These are phyloP conservation scores for Fusarium xyrophilum DNA, from an alignment of 2,329 filamentous ascomycete species.

Conservation along the genomic window DNA sequence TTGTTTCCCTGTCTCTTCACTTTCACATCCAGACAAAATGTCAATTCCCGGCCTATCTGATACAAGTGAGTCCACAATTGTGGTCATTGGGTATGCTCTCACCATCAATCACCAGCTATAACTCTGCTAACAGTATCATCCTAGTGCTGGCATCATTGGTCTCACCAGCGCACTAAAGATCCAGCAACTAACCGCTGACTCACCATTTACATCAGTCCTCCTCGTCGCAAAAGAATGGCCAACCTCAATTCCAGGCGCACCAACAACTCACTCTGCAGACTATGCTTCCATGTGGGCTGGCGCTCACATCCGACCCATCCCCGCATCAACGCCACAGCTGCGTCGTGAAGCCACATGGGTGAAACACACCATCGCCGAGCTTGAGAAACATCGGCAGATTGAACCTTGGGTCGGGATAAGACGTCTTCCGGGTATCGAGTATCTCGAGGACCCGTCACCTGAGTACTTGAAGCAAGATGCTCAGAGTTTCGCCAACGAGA, in stretches of 20 bases:
- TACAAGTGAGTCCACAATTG: slow-evolving; percentile 28
- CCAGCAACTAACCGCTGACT: slow-evolving; percentile 41
- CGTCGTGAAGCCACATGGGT: slow-evolving; percentile 45
- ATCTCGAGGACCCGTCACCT: slow-evolving; percentile 54
- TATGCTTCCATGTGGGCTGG: slow-evolving; percentile 66
- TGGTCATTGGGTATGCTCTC: slow-evolving; percentile 40
- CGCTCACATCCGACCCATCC: slow-evolving; percentile 62
- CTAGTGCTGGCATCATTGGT: slow-evolving; percentile 61
- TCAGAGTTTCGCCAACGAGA: slow-evolving; percentile 38
- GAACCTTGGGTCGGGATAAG: slow-evolving; percentile 54
- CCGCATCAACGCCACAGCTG: slow-evolving; percentile 46
- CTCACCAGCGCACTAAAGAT: slow-evolving; percentile 57
- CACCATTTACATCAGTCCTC: slow-evolving; percentile 26
- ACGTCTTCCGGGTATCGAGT: slow-evolving; percentile 58
- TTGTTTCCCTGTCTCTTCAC: background rate
- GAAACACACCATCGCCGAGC: slow-evolving; percentile 39
- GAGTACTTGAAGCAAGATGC: slow-evolving; percentile 48
- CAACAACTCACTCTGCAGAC: slow-evolving; percentile 46
- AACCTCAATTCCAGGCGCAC: slow-evolving; percentile 44
- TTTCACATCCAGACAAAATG: background rate
- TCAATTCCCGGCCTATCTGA: background rate
- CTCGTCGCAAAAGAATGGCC: slow-evolving; percentile 48
- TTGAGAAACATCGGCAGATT: slow-evolving; percentile 30
- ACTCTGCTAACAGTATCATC: background rate
- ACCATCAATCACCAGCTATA: accelerated